Evolutionary conservation across 306 rosid genomes (phyloP), one percentile per base, ranked within the genome.

Genomic region (Cicer judaicum): DNA sequence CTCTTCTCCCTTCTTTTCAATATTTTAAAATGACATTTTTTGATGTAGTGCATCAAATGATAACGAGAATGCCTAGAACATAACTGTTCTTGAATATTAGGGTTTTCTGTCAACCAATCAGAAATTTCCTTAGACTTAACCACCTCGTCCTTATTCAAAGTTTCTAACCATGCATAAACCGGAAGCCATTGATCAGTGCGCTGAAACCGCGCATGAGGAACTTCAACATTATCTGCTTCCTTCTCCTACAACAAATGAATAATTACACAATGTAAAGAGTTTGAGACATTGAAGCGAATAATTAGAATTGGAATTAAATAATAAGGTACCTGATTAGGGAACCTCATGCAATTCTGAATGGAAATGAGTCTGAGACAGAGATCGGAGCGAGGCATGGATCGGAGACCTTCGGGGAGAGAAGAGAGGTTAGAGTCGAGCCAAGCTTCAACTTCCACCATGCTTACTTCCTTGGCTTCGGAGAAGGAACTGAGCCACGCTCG

Each of bases 111-210:
- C 56, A 94, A 83, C 99, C 97, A 94, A 15, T 91, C 99, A 13
- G 91, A 74, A 67, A 94, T 94, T 54, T 94, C 98, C 81, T 89
- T 94, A 57, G 99, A 92, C 68, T 94, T 88, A 36, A 94, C 97
- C 79, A 85, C 97, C 68, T 92, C 96, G 8, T 87, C 96, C 72
- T 84, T 87, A 56, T 88, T 83, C 74, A 94, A 74, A 66, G 94
- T 82, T 72, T 94, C 98, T 66, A 91, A 70, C 98, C 98, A 94
- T 1, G 89, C 74, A 79, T 94, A 94, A 62, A 92, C 98, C 1
- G 97, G 97, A 70, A 92, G 66, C 97, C 97, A 91, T 63, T 90
- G 98, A 75, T 90, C 91, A 0, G 96, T 90, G 59, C 98, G 96
- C 62, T 94, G 97, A 74, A 94, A 94, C 66, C 95, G 87, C 21